A percentile compares a stretch with the other conserved stretches of the same genome.
These are phyloP conservation scores for Cinnamomum chago DNA, from an alignment of 164 flowering plant species.

Conservation along the genomic window DNA sequence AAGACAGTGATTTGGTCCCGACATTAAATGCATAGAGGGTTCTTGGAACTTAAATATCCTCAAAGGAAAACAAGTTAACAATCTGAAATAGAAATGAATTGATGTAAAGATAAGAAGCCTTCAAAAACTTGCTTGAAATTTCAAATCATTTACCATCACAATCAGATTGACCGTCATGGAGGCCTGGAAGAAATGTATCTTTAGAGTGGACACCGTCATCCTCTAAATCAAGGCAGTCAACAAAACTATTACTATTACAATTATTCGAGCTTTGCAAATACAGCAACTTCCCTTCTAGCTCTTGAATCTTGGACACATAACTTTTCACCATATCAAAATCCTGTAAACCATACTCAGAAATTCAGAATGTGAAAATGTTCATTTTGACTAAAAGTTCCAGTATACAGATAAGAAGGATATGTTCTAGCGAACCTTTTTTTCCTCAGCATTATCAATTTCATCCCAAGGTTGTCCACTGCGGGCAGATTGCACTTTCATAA, in stretches of 20 bases:
- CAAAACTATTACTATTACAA: conserved; percentile 24
- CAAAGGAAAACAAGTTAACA: no score
- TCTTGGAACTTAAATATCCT: no score
- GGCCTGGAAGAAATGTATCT: conserved; percentile 18
- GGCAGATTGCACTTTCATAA: conserved; percentile 71
- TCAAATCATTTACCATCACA: conserved; percentile 45
- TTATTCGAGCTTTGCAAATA: conserved; percentile 37
- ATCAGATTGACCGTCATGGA: conserved; percentile 36
- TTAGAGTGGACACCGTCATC: conserved; percentile 44
- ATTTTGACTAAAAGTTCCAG: not conserved
- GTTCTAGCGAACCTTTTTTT: conserved; percentile 43
- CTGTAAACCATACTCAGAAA: conserved; percentile 27
- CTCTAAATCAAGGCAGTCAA: conserved; percentile 53
- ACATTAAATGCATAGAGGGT: no score
- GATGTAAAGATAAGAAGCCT: conserved; percentile 1
- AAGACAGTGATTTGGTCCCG: no score
- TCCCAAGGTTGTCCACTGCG: conserved; percentile 78
- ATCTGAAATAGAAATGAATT: not conserved
- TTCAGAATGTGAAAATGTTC: not conserved
- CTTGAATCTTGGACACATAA: conserved; percentile 75
- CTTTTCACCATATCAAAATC: conserved; percentile 53
- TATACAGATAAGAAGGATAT: not conserved
- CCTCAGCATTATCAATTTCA: conserved; percentile 49
- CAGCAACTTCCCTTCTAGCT: conserved; percentile 70
- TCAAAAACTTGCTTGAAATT: conserved; percentile 14